These are phyloP conservation scores for Platismatia glauca DNA, from an alignment of 495 filamentous ascomycete species.

Conservation along the genomic window DNA sequence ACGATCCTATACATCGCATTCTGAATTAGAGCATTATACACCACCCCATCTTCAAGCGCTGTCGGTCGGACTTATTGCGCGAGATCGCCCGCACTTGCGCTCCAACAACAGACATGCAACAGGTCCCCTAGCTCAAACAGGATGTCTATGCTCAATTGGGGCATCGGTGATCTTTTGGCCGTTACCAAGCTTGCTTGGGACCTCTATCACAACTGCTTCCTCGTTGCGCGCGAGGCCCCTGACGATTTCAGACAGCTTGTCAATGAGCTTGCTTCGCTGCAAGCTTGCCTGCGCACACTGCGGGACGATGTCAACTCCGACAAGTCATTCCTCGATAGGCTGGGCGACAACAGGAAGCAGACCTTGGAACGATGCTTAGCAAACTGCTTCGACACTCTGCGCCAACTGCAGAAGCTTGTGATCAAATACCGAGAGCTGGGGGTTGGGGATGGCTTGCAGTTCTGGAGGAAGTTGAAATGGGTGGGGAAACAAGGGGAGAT, in stretches of 20 bases:
- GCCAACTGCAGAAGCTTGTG: conserved; percentile 27
- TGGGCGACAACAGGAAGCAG: conserved; percentile 25
- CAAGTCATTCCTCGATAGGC: conserved; percentile 25
- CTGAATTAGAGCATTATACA: not conserved
- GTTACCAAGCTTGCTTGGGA: conserved; percentile 33
- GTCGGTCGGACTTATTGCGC: not conserved
- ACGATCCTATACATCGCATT: not conserved
- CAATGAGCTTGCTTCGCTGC: conserved; percentile 30
- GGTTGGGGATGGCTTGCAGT: conserved; percentile 26
- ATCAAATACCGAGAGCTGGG: conserved; percentile 27
- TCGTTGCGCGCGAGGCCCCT: conserved; percentile 30
- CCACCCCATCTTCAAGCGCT: not conserved
- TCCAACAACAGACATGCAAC: not conserved
- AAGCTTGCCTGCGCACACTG: conserved; percentile 28
- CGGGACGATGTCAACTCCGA: conserved; percentile 29
- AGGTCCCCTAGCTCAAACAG: not conserved
- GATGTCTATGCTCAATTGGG: conserved; percentile 21
- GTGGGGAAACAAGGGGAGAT: conserved; percentile 29
- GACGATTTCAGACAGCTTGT: conserved; percentile 33
- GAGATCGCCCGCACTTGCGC: not conserved
- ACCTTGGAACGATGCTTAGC: conserved; percentile 29
- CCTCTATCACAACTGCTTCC: conserved; percentile 31
- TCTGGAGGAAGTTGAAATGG: conserved; percentile 35
- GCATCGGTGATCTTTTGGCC: conserved; percentile 27
- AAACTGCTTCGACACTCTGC: conserved; percentile 27